Conservation (phyloP, 169 alveolate genomes). For the Blepharisma undulans region DNA sequence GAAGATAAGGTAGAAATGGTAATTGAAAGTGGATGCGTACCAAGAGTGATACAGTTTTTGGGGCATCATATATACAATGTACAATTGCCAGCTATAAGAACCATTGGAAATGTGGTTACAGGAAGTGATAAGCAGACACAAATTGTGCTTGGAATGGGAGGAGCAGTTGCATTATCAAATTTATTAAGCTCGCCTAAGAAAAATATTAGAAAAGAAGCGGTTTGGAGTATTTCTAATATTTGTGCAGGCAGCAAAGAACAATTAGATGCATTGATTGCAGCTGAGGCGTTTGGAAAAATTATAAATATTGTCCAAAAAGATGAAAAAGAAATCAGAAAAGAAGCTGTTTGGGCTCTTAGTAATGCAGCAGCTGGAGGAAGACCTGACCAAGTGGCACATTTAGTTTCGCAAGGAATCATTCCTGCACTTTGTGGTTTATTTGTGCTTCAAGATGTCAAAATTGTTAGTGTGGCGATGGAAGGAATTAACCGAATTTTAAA, state of each 20-base stretch:
- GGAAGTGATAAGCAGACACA: constrained; percentile 96
- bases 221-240: constrained; percentile 95
- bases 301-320: constrained; percentile 86
- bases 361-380: constrained; percentile 94
- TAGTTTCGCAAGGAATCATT: constrained; percentile 92
- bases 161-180: constrained; percentile 83
- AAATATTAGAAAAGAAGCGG: constrained; percentile 95
- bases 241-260: constrained; percentile 84
- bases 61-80: constrained; percentile 25
- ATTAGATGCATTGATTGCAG: constrained; percentile 87
- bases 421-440: constrained; percentile 88
- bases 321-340: constrained; percentile 94
- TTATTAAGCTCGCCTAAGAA: constrained; percentile 90
- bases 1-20: constrained; percentile 81
- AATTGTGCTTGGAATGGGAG: constrained; percentile 90
- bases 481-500: constrained; percentile 89
- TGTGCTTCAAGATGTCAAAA: constrained; percentile 89
- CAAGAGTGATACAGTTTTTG: constrained; percentile 28
- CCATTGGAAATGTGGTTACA: constrained; percentile 75
- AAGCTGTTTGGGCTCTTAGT: constrained; percentile 98
- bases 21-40: background rate
- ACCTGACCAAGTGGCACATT: constrained; percentile 83
- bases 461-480: constrained; percentile 88
- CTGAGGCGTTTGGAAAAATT: constrained; percentile 84
- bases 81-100: constrained; percentile 32